Base-by-base conservation (phyloP, 2,329 filamentous ascomycete genomes). In the Xylariaceae sp. region DNA sequence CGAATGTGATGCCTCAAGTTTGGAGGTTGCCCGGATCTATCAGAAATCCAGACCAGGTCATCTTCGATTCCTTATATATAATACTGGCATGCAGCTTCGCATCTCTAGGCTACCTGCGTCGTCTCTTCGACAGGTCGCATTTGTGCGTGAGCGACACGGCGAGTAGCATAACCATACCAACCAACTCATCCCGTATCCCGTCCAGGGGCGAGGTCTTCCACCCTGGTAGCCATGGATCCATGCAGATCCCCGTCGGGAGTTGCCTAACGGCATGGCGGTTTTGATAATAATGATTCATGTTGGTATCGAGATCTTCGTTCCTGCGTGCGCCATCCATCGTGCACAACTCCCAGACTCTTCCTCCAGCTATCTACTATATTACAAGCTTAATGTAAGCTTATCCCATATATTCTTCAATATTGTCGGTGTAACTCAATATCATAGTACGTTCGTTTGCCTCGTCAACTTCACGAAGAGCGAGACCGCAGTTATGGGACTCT, bases 241-340 rank as follows among this genome's bases (percentile, higher is more conserved):
- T 71, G 67, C 68, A 63, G 56, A 56, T 58, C 61, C 55, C 69
- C 68, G 68, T 58, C 62, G 62, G 66, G 51, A 64, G 42, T 42
- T 56, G 53, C 61, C 61, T 61, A 57, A 63, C 57, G 23, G 59
- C 53, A 59, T 66, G 52, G 51, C 35, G 49, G 17, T 42, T 56
- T 56, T 50, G 60, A 44, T 51, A 30, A 53, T 18, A 55, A 37
- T 35, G 59, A 62, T 63, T 64, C 60, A 66, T 56, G 60, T 64
- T 56, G 17, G 50, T 47, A 58, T 58, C 15, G 34, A 44, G 37
- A 48, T 50, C 61, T 18, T 45, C 42, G 37, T 51, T 60, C 4
- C 53, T 18, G 23, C 56, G 53, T 44, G 30, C 18, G 30, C 51
- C 60, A 61, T 59, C 54, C 37, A 62, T 51, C 18, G 58, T 64